phyloP scores from a whole-genome alignment of 169 alveolate genomes.

The Plasmodium sp. region DNA sequence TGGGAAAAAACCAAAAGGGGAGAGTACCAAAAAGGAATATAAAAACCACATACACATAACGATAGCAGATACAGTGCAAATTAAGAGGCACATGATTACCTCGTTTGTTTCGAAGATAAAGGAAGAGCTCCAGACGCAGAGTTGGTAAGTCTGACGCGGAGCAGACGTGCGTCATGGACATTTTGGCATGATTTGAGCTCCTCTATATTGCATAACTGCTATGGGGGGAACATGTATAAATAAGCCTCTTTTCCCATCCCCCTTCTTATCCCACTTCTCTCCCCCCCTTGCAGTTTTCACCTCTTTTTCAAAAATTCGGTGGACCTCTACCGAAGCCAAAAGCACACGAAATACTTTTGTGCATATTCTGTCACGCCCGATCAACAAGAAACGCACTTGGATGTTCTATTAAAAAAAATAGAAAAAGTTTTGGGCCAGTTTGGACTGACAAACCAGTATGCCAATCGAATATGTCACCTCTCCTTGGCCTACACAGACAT shows the following conservation, averaged over 20 bases:
- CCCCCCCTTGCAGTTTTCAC: conserved; percentile 16
- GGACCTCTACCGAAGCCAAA: conserved; percentile 59
- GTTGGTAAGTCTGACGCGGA: neutral
- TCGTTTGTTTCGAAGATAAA: conserved; percentile 34
- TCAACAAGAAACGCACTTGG: conserved; percentile 32
- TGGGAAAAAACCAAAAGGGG: neutral
- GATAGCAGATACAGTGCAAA: conserved; percentile 36
- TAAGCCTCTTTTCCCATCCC: neutral
- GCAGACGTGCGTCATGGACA: neutral
- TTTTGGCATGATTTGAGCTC: neutral
- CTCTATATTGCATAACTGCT: neutral
- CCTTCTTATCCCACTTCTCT: neutral
- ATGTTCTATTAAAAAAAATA: conserved; percentile 33
- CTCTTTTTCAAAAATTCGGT: conserved; percentile 20
- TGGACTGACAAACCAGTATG: conserved; percentile 22
- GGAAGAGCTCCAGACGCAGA: conserved; percentile 31
- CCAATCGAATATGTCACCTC: conserved; percentile 37
- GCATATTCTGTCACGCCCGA: conserved; percentile 39
- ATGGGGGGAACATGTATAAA: neutral
- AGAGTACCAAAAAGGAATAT: neutral
- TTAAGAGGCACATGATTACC: conserved; percentile 45
- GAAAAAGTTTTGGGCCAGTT: conserved; percentile 3
- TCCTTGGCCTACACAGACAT: conserved; percentile 59
- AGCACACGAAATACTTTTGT: conserved; percentile 44
- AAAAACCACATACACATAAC: conserved; percentile 33